A percentile compares a stretch with the other conserved stretches of the same genome.
Evolutionary conservation across 192 early-diverging fungal species (phyloP).

Genomic region (Kappamyces sp.): DNA sequence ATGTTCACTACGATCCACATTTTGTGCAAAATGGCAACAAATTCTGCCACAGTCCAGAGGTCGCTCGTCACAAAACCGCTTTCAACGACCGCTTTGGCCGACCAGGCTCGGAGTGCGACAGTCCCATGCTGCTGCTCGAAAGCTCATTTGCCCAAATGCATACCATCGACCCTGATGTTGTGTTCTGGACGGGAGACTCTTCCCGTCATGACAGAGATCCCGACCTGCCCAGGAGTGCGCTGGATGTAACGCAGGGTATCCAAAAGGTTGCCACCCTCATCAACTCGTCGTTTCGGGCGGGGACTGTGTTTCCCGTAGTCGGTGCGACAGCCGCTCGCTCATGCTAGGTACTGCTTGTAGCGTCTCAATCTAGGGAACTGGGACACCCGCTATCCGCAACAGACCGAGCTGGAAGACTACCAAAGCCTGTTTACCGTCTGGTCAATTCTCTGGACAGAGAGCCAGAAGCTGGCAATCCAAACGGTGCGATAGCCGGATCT

Average conservation of each 20-base stretch:
- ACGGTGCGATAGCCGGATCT: too few relatives aligned
- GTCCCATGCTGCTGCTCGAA: conserved; percentile 23
- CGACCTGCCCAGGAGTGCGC: conserved; percentile 12
- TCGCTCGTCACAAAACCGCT: background rate
- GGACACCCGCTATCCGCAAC: conserved; percentile 44
- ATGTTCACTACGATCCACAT: conserved; percentile 32
- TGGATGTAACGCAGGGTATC: conserved; percentile 29
- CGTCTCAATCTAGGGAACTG: conserved; percentile 16
- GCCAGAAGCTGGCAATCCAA: too few relatives aligned
- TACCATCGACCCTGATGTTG: conserved; percentile 20
- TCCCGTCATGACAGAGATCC: conserved; percentile 43
- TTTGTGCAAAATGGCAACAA: conserved; percentile 17
- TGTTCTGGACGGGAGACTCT: conserved; percentile 46
- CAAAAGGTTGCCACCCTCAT: conserved; percentile 21
- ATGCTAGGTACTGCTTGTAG: too few relatives aligned
- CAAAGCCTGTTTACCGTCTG: too few relatives aligned
- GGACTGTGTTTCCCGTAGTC: too few relatives aligned
- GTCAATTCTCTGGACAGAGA: too few relatives aligned
- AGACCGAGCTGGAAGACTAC: conserved; percentile 18
- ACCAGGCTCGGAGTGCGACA: conserved; percentile 28
- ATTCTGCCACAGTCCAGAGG: conserved; percentile 4
- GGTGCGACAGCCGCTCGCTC: too few relatives aligned
- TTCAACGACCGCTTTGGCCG: conserved; percentile 21
- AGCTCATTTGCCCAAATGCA: conserved; percentile 19
- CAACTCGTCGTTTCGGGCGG: conserved; percentile 14